Percentiles rank a stretch among this genome's conserved stretches.
phyloP scores from a whole-genome alignment of 73 alveolate genomes.

The Symbiodinium pilosum region DNA sequence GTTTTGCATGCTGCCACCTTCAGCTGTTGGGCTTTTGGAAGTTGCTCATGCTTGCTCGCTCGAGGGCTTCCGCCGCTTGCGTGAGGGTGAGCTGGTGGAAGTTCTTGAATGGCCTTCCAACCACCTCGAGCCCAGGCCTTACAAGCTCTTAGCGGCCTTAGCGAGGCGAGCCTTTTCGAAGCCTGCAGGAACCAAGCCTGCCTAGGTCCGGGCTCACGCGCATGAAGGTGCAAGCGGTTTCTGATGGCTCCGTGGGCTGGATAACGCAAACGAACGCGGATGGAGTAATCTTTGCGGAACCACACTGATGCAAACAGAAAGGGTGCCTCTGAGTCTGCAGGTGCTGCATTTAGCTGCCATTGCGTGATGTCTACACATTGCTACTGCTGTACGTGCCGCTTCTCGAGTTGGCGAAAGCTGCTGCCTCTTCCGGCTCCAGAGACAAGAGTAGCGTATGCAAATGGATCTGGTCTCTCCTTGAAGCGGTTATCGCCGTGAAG shows the following conservation, averaged over 20 bases:
- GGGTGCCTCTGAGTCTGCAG: no score
- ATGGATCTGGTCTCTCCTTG: no score
- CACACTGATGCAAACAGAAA: constrained; percentile 7
- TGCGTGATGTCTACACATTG: no score
- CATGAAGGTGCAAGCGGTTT: constrained; percentile 45
- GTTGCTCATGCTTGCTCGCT: not conserved
- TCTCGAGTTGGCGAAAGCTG: no score
- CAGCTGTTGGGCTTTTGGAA: not conserved
- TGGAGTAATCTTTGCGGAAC: constrained; percentile 69
- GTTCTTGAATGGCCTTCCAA: constrained; percentile 73
- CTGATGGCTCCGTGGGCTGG: constrained; percentile 53
- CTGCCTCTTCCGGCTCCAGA: no score
- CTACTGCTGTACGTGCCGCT: no score
- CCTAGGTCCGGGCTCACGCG: constrained; percentile 85
- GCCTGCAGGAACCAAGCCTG: not conserved
- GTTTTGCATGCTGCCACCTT: no score
- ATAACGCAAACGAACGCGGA: constrained; percentile 72
- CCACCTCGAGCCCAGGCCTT: constrained; percentile 42
- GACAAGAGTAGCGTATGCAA: no score
- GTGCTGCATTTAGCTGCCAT: no score
- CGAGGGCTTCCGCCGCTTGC: constrained; percentile 87
- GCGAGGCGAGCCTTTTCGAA: not conserved
- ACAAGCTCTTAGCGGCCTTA: not conserved
- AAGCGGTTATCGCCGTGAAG: no score
- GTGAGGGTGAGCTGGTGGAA: constrained; percentile 79